A percentile compares a stretch with the other conserved stretches of the same genome.
Conservation (phyloP, 768 basidiomycete genomes). For the Tricholoma flavovirens region DNA sequence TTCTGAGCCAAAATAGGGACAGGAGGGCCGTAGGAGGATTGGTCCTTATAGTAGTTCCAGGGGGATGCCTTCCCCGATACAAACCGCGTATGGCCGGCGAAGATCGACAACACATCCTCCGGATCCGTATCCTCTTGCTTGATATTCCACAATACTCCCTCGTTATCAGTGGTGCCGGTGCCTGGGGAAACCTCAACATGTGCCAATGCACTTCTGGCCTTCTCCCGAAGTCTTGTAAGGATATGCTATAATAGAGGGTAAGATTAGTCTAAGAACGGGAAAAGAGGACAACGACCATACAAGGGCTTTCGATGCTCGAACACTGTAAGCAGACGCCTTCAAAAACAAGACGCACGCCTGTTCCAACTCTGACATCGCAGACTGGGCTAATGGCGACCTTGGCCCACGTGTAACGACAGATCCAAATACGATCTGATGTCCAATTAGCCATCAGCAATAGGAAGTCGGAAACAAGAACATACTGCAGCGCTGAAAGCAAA, state of each 20-base stretch:
- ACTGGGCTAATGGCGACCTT: slow-evolving; percentile 55
- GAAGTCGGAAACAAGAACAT: slow-evolving; percentile 9
- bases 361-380: slow-evolving; percentile 67
- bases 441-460: background rate
- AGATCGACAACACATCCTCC: slow-evolving; percentile 65
- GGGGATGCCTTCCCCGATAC: slow-evolving; percentile 41
- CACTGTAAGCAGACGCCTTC: slow-evolving; percentile 51
- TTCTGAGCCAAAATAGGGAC: background rate
- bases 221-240: slow-evolving; percentile 54
- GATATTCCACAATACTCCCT: slow-evolving; percentile 45
- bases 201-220: slow-evolving; percentile 54
- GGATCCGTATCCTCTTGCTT: slow-evolving; percentile 44
- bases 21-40: slow-evolving; percentile 7
- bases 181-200: slow-evolving; percentile 30
- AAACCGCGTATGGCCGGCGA: slow-evolving; percentile 62
- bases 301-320: slow-evolving; percentile 59
- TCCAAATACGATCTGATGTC: slow-evolving; percentile 63
- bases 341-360: slow-evolving; percentile 62
- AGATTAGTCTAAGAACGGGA: background rate
- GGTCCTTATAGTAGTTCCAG: slow-evolving; percentile 8
- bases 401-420: slow-evolving; percentile 75
- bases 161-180: slow-evolving; percentile 18
- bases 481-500: slow-evolving; percentile 53
- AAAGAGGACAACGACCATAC: slow-evolving; percentile 30
- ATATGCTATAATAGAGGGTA: slow-evolving; percentile 39